Percentiles rank a stretch among this genome's conserved stretches.
phyloP scores from a whole-genome alignment of 768 basidiomycete genomes.

The Amanita jacksonii region DNA sequence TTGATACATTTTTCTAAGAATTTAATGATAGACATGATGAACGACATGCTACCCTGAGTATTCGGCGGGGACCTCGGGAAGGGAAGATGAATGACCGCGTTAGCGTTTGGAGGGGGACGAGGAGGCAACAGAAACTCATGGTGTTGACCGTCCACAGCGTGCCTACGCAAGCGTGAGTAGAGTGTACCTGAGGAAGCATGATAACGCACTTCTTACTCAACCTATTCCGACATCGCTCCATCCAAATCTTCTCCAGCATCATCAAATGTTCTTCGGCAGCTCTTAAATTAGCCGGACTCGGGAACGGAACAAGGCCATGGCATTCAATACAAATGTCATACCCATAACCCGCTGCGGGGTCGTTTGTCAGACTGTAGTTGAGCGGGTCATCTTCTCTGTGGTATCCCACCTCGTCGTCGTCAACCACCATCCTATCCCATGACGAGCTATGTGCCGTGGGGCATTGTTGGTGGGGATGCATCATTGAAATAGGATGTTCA shows the following conservation, averaged over 20 bases:
- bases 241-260: slow-evolving; percentile 61
- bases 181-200: too few species aligned
- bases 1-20: slow-evolving; percentile 61
- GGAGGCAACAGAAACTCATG: too few species aligned
- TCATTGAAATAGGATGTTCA: slow-evolving; percentile 19
- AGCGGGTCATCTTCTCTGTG: slow-evolving; percentile 28
- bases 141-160: too few species aligned
- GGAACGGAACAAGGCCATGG: slow-evolving; percentile 72
- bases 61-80: slow-evolving; percentile 66
- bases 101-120: slow-evolving; percentile 64
- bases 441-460: not conserved
- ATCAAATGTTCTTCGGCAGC: slow-evolving; percentile 69
- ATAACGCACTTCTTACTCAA: slow-evolving; percentile 10
- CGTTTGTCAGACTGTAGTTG: slow-evolving; percentile 30
- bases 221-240: slow-evolving; percentile 27
- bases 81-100: slow-evolving; percentile 61
- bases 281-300: slow-evolving; percentile 52
- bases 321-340: slow-evolving; percentile 88
- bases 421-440: not conserved
- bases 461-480: slow-evolving; percentile 13
- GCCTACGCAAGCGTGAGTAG: too few species aligned
- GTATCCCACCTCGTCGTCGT: not conserved
- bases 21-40: slow-evolving; percentile 52
- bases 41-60: slow-evolving; percentile 40
- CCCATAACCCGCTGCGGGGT: slow-evolving; percentile 44